Percentiles rank a stretch among this genome's conserved stretches.
Evolutionary conservation across 2,329 filamentous ascomycete genomes (phyloP).

Genomic region (Penicillium sp.): DNA sequence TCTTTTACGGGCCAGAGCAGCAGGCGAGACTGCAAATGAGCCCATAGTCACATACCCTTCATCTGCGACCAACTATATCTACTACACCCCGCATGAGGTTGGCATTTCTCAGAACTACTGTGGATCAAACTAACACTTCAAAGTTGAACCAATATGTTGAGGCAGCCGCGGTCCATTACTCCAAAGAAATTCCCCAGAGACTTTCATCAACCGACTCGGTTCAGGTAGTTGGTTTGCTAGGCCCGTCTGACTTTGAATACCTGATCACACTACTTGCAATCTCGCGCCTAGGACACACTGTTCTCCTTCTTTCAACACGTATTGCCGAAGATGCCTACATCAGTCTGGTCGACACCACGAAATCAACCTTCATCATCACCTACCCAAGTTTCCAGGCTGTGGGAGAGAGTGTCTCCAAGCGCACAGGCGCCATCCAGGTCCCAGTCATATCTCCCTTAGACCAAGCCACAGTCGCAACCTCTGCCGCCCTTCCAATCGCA

Average conservation of each 20-base stretch:
- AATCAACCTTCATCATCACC: conserved; percentile 19
- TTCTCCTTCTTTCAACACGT: conserved; percentile 25
- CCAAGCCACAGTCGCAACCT: not conserved
- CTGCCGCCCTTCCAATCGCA: conserved; percentile 9
- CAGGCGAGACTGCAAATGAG: too few species aligned
- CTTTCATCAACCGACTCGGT: conserved; percentile 20
- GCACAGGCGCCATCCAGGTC: conserved; percentile 9
- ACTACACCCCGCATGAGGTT: not conserved
- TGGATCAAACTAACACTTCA: too few species aligned
- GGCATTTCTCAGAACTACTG: too few species aligned
- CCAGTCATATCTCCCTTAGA: conserved; percentile 1
- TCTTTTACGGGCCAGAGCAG: too few species aligned
- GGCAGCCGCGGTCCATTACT: conserved; percentile 17
- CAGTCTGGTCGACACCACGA: conserved; percentile 22
- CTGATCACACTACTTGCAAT: conserved; percentile 23
- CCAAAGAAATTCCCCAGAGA: conserved; percentile 18
- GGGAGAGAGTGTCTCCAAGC: conserved; percentile 20
- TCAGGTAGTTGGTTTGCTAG: conserved; percentile 24
- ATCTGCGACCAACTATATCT: not conserved
- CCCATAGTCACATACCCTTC: not conserved
- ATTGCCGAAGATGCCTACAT: conserved; percentile 24
- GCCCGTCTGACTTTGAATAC: conserved; percentile 26
- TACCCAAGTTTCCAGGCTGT: conserved; percentile 18
- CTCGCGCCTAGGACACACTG: conserved; percentile 24
- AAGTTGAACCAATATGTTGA: conserved; percentile 21